Evolutionary conservation across 305 asterid genomes (phyloP).

Genomic region (Solanum chacoense): DNA sequence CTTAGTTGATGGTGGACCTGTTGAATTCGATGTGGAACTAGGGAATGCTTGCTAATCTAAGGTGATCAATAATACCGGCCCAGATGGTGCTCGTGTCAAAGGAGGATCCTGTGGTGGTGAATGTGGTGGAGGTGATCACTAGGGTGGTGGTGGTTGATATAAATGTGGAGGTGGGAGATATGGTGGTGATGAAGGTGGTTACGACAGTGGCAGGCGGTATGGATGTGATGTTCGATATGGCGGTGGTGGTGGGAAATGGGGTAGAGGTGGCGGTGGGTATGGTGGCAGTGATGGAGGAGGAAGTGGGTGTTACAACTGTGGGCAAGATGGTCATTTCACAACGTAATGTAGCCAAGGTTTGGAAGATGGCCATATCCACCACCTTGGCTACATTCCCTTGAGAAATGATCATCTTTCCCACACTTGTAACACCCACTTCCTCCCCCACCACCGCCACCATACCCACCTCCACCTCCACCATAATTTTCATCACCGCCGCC

Average conservation of each 20-base stretch:
- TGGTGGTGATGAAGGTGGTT: background rate
- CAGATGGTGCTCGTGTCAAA: conserved; percentile 50
- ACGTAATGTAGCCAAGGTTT: background rate
- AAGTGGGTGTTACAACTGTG: conserved; percentile 21
- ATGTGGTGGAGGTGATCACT: background rate
- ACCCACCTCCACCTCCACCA: too few species aligned
- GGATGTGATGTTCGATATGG: background rate
- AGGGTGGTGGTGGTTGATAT: conserved; percentile 8
- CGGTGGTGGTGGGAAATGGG: background rate
- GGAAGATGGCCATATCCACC: background rate
- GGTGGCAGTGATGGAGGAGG: conserved; percentile 11
- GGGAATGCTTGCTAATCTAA: conserved; percentile 64
- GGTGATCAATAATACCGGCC: conserved; percentile 32
- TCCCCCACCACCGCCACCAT: too few species aligned
- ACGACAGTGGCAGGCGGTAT: background rate
- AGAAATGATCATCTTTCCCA: too few species aligned
- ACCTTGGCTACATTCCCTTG: too few species aligned
- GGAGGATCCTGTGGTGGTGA: conserved; percentile 41
- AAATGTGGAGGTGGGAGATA: conserved; percentile 5
- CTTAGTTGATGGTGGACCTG: conserved; percentile 53
- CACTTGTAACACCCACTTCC: too few species aligned
- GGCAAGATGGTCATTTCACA: conserved; percentile 14
- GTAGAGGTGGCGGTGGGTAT: background rate
- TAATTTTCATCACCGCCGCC: too few species aligned
- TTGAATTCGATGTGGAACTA: conserved; percentile 45